phyloP scores from a whole-genome alignment of 352 stramenopile genomes.

The Phytophthora vignae region DNA sequence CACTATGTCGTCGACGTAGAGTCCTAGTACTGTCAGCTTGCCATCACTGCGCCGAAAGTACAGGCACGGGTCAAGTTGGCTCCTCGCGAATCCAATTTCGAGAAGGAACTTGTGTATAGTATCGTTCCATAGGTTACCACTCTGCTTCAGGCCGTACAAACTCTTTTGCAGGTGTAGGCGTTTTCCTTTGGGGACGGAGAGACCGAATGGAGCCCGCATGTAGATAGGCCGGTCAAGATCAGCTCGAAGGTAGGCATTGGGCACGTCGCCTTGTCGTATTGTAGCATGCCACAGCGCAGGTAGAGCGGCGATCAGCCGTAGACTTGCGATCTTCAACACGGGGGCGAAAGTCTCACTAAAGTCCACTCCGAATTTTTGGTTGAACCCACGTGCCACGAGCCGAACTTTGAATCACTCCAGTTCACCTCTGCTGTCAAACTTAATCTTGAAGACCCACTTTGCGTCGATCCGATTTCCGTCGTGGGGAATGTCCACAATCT shows the following conservation, averaged over 20 bases:
- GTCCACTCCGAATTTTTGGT: too few relatives aligned
- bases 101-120: background rate
- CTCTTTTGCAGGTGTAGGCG: background rate
- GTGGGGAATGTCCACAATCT: too few relatives aligned
- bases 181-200: background rate
- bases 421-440: too few relatives aligned
- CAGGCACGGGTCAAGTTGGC: constrained; percentile 1
- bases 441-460: too few relatives aligned
- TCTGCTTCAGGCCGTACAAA: constrained; percentile 2
- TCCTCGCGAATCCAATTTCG: background rate
- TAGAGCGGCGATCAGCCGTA: background rate
- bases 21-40: too few relatives aligned
- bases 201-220: background rate
- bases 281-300: background rate
- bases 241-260: background rate
- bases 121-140: background rate
- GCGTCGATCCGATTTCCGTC: too few relatives aligned
- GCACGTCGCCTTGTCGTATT: constrained; percentile 4
- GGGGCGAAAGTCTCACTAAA: background rate
- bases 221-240: background rate
- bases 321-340: constrained; percentile 1
- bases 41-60: background rate
- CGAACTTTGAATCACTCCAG: too few relatives aligned
- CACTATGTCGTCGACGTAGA: background rate
- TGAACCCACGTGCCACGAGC: too few relatives aligned